Base-by-base conservation (phyloP, 768 basidiomycete genomes). In the Lactifluus rugatus region DNA sequence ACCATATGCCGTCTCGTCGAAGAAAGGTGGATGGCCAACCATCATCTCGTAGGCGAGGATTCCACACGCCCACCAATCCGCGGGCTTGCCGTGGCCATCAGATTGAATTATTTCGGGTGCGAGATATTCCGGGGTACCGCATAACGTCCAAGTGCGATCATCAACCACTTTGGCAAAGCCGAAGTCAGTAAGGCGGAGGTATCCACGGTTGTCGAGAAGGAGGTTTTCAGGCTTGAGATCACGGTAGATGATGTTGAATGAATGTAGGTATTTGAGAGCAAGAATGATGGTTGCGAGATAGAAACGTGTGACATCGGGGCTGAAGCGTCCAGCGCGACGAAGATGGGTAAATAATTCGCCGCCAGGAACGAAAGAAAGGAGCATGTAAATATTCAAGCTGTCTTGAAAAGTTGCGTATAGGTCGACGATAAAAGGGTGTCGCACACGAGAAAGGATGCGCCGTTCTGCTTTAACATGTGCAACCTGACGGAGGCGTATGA, bases 1-100 rank as follows among this genome's bases (percentile, higher is more conserved):
- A 47, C 92, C 94, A 70, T 95, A 89, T 0, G 94, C 87, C n/a
- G 92, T 91, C 70, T 96, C 91, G 68, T 97, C 93, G 71, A 92
- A 97, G 78, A 98, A 99, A 21, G 96, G 96, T 26, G 95, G 94
- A 68, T 95, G 98, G 1, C 96, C 96, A 32, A 95, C 95, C 45
- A 99, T 82, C 93, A 98, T 97, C 71, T 99, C 96, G 70, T 95
- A 99, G 70, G 90, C 92, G 36, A 99, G 77, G 47, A 98, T 89
- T 19, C 96, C 96, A 66, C 93, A 87, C 9, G 96, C 95, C 96
- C 96, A 99, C 93, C 93, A 99, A 69, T 99, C 95, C 6, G 93
- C 94, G 9, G 94, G 93, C 70, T 96, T 95, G 11, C 93, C 93
- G 71, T 99, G 96, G 11, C 96, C 96, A 62, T 95, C 93, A 6